phyloP scores from a whole-genome alignment of 2,329 filamentous ascomycete genomes.

The Rutstroemia sp. region DNA sequence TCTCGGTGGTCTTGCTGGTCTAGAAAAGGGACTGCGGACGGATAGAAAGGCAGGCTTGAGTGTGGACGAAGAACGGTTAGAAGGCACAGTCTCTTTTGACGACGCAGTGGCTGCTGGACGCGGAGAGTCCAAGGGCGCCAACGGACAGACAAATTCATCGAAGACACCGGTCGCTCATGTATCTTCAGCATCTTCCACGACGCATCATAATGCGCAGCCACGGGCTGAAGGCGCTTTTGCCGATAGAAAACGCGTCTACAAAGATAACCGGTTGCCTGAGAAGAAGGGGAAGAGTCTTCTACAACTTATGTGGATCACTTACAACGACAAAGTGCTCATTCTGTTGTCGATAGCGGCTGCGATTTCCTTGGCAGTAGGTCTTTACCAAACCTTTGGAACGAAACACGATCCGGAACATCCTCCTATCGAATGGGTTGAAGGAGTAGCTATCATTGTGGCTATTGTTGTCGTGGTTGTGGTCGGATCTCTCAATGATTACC shows the following conservation, averaged over 20 bases:
- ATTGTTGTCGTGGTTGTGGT: slow-evolving; percentile 70
- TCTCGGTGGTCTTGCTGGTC: slow-evolving; percentile 62
- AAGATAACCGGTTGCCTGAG: slow-evolving; percentile 59
- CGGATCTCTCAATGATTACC: slow-evolving; percentile 74
- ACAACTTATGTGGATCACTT: slow-evolving; percentile 69
- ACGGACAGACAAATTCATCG: slow-evolving; percentile 28
- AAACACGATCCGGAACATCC: slow-evolving; percentile 36
- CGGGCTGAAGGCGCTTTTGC: slow-evolving; percentile 32
- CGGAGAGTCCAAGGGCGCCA: slow-evolving; percentile 4
- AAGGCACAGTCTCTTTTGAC: slow-evolving; percentile 61
- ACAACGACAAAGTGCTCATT: slow-evolving; percentile 75
- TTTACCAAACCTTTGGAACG: slow-evolving; percentile 62
- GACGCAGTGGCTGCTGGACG: slow-evolving; percentile 38
- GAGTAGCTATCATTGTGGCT: slow-evolving; percentile 70
- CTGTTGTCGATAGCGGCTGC: slow-evolving; percentile 62
- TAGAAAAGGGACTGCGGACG: slow-evolving; percentile 67
- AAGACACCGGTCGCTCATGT: slow-evolving; percentile 24
- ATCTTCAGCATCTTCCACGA: background rate
- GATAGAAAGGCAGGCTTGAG: slow-evolving; percentile 59
- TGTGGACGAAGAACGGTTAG: slow-evolving; percentile 56
- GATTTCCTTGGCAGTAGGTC: slow-evolving; percentile 67
- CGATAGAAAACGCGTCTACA: slow-evolving; percentile 65
- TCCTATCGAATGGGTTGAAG: slow-evolving; percentile 73
- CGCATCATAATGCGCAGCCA: background rate
- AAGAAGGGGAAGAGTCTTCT: slow-evolving; percentile 63